A percentile compares a stretch with the other conserved stretches of the same genome.
These are phyloP conservation scores for Eurotiales sp. DNA, from an alignment of 2,329 filamentous ascomycete species.

Conservation along the genomic window DNA sequence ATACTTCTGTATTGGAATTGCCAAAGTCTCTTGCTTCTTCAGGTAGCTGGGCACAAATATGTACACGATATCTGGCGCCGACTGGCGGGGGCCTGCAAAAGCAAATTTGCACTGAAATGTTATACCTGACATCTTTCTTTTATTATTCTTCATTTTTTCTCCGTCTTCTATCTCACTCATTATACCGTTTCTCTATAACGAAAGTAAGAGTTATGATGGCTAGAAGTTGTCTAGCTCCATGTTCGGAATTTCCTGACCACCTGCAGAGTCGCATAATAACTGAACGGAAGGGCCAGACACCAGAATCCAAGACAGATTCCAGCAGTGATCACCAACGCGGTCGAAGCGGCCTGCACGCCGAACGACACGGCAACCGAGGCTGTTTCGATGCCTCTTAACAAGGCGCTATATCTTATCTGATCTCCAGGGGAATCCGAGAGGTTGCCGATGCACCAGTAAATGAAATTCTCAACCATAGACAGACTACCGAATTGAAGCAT, in stretches of 20 bases:
- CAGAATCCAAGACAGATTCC: slow-evolving; percentile 44
- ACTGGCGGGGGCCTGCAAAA: too few species aligned
- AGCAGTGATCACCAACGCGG: slow-evolving; percentile 41
- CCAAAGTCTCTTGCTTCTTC: too few species aligned
- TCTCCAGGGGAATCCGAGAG: slow-evolving; percentile 43
- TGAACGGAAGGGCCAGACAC: slow-evolving; percentile 43
- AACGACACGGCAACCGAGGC: slow-evolving; percentile 42
- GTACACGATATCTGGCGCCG: too few species aligned
- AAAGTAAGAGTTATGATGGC: too few species aligned
- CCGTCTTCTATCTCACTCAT: too few species aligned
- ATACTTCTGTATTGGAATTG: too few species aligned
- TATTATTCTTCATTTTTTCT: too few species aligned
- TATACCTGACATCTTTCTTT: too few species aligned
- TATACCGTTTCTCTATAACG: too few species aligned
- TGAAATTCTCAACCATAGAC: slow-evolving; percentile 43
- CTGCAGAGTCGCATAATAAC: slow-evolving; percentile 42
- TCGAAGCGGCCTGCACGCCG: slow-evolving; percentile 45
- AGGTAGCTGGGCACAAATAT: too few species aligned
- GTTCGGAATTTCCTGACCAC: slow-evolving; percentile 40
- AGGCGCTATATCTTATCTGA: slow-evolving; percentile 45
- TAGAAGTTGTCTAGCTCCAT: too few species aligned
- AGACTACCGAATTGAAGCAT: slow-evolving; percentile 40
- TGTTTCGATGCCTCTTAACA: slow-evolving; percentile 42
- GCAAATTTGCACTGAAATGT: too few species aligned
- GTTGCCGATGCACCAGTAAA: slow-evolving; percentile 48